These are phyloP conservation scores for Myxozyma kluyveri DNA, from an alignment of 805 yeast genomes.

Conservation along the genomic window DNA sequence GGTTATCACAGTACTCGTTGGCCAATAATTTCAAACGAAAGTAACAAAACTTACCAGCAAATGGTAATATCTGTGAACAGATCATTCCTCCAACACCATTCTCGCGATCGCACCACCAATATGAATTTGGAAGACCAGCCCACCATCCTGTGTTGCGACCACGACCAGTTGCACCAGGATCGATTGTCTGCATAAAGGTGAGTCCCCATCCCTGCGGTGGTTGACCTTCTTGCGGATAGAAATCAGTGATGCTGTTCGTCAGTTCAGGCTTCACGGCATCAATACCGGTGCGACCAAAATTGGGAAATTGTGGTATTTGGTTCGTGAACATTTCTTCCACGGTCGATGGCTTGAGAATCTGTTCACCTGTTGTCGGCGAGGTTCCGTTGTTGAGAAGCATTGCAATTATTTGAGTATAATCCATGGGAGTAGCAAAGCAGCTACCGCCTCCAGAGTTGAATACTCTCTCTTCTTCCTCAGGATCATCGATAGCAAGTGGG, in stretches of 20 bases:
- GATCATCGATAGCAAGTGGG: background rate
- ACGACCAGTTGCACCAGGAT: constrained; percentile 39
- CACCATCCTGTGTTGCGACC: constrained; percentile 42
- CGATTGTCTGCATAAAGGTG: constrained; percentile 35
- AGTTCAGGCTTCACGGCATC: constrained; percentile 20
- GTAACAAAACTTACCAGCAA: constrained; percentile 27
- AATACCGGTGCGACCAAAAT: constrained; percentile 11
- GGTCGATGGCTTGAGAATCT: background rate
- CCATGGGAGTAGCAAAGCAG: background rate
- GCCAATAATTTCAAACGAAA: too few relatives aligned
- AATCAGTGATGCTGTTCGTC: constrained; percentile 8
- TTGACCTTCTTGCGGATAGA: constrained; percentile 30
- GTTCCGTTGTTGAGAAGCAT: background rate
- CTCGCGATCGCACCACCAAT: constrained; percentile 45
- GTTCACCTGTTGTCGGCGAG: background rate
- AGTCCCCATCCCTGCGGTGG: constrained; percentile 37
- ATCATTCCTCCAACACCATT: constrained; percentile 44
- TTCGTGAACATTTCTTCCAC: constrained; percentile 10
- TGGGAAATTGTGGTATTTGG: constrained; percentile 7
- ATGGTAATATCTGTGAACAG: constrained; percentile 44
- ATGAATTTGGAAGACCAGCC: constrained; percentile 45
- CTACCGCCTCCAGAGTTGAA: background rate
- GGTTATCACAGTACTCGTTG: too few relatives aligned
- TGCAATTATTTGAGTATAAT: background rate
- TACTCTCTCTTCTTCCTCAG: background rate